A percentile compares a stretch with the other conserved stretches of the same genome.
These are phyloP conservation scores for Tuber indicum DNA, from an alignment of 495 filamentous ascomycete species.

Conservation along the genomic window DNA sequence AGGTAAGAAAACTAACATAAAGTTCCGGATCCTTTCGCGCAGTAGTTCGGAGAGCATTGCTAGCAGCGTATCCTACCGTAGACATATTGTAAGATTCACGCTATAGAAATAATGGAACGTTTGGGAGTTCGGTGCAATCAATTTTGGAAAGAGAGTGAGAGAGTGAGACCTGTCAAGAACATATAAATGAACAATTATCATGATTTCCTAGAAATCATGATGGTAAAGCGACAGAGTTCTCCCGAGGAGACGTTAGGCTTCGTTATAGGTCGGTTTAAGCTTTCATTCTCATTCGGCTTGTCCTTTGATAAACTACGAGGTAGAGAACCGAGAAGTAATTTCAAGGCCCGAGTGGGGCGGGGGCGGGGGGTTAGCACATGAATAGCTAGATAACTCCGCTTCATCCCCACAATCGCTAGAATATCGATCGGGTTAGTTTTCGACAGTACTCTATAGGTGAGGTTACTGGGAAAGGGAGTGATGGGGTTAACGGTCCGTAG, in stretches of 20 bases:
- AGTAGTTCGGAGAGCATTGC: constrained; percentile 53
- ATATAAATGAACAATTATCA: background rate
- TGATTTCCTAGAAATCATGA: background rate
- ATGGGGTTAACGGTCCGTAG: background rate
- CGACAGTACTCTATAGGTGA: background rate
- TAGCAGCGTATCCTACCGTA: constrained; percentile 36
- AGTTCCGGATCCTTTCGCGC: constrained; percentile 73
- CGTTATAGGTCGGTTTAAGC: background rate
- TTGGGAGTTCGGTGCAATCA: background rate
- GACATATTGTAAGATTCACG: constrained; percentile 12
- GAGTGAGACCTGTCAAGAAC: background rate
- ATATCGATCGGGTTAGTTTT: background rate
- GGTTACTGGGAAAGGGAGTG: background rate
- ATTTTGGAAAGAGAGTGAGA: background rate
- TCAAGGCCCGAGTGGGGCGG: background rate
- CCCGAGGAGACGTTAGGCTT: background rate
- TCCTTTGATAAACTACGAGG: background rate
- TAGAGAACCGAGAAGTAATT: background rate
- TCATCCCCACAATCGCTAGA: background rate
- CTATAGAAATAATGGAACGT: background rate
- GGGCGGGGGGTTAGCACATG: background rate
- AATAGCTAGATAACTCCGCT: background rate
- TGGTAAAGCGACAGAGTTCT: background rate
- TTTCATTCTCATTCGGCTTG: background rate
- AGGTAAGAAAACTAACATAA: constrained; percentile 52